phyloP scores from a whole-genome alignment of 1,139 yeast species.

The Meyerozyma sp. region DNA sequence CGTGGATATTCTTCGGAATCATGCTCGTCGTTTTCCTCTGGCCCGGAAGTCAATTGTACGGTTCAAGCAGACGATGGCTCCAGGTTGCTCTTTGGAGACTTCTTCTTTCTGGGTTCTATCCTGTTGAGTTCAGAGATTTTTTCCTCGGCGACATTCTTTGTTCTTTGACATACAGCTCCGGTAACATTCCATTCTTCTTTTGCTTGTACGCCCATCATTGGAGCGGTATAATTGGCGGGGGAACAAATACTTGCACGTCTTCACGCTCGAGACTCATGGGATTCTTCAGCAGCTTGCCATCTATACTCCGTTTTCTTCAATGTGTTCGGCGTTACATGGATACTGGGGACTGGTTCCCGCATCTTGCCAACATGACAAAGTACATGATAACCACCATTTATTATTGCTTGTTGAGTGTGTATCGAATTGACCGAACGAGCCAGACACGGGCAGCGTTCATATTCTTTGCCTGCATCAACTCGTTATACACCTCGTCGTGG shows the following conservation, averaged over 20 bases:
- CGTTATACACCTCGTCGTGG: slow-evolving; percentile 72
- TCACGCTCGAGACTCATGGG: slow-evolving; percentile 74
- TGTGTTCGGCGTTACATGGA: slow-evolving; percentile 89
- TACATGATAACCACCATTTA: slow-evolving; percentile 63
- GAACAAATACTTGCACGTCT: slow-evolving; percentile 63
- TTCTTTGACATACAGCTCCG: slow-evolving; percentile 81
- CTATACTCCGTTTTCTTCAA: slow-evolving; percentile 86
- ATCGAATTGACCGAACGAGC: slow-evolving; percentile 54
- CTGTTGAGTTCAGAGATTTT: slow-evolving; percentile 93
- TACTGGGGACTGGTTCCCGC: slow-evolving; percentile 96
- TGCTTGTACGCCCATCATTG: slow-evolving; percentile 75
- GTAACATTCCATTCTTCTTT: slow-evolving; percentile 79
- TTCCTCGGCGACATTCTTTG: slow-evolving; percentile 88
- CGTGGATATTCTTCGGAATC: slow-evolving; percentile 69
- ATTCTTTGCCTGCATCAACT: slow-evolving; percentile 67
- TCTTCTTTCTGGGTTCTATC: slow-evolving; percentile 76
- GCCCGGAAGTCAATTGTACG: slow-evolving; percentile 55
- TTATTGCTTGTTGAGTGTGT: slow-evolving; percentile 71
- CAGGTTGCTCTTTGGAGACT: slow-evolving; percentile 68
- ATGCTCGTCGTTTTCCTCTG: slow-evolving; percentile 47
- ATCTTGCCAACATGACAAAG: slow-evolving; percentile 83
- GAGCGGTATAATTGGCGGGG: slow-evolving; percentile 43
- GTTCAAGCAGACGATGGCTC: slow-evolving; percentile 67
- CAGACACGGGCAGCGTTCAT: slow-evolving; percentile 57
- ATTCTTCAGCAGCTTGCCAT: slow-evolving; percentile 76